Evolutionary conservation across 192 early-diverging fungal genomes (phyloP), one percentile per base, ranked within the genome.

Genomic region (Backusella psychrophila): DNA sequence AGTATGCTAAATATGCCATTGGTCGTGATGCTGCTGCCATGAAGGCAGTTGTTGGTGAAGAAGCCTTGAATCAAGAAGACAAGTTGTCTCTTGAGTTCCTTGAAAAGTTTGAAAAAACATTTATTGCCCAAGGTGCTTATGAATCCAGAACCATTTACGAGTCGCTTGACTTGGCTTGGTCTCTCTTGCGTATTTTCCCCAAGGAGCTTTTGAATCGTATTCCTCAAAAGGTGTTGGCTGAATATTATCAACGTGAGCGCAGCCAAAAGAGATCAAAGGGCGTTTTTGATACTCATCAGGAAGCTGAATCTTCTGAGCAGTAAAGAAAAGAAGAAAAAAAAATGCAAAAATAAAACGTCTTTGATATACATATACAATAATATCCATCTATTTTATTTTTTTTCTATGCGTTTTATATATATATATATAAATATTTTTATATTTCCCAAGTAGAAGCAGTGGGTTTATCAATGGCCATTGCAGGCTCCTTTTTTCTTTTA

Each of bases 21-120:
- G 98, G 98, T 75, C 88, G 94, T 75, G 98, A 99, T 80, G 98
- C 98, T 1, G 95, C 96, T 19, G 94, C 98, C 21, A 99, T 99
- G 98, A 99, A 99, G 89, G 98, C 98, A 34, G 98, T 99, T 34
- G 98, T 99, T 44, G 98, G 98, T 84, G 98, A 99, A 82, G 98
- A 99, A 80, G 98, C 98, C 6, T 83, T 99, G 82, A 98, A 96
- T 82, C 95, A 94, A 72, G 98, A 99, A 84, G 98, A 99, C 77
- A 99, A 99, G 81, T 88, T 99, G 75, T 90, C 95, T 34, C 83
- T 99, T 12, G 98, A 99, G 83, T 99, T 99, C 84, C 87, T 99
- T 86, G 97, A 98, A 44, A 98, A 98, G 87, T 99, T 99, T 84
- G 98, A 99, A 84, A 96, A 95, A 86, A 90, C 95, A 9, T 99